A percentile compares a stretch with the other conserved stretches of the same genome.
phyloP scores from a whole-genome alignment of 148 eudicot species.

The Spergularia bocconei region DNA sequence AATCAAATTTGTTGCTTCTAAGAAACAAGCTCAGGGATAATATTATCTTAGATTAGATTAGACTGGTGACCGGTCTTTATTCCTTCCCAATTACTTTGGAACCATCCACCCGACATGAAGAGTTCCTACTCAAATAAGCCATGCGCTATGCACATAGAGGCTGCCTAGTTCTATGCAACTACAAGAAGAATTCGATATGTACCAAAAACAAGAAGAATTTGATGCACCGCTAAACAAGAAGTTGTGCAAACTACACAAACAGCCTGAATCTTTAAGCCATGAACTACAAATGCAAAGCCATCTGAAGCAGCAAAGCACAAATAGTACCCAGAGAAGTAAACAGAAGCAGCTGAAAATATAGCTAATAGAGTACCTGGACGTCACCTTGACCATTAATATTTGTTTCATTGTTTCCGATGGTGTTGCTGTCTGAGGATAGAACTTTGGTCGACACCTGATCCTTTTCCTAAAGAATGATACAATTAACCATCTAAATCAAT shows the following conservation, averaged over 20 bases:
- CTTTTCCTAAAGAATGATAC: conserved; percentile 31
- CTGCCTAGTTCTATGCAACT: not conserved
- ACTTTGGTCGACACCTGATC: conserved; percentile 32
- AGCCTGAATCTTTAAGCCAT: not conserved
- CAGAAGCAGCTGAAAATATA: not conserved
- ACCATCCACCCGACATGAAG: not conserved
- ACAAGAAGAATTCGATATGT: not conserved
- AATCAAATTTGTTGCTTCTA: too few species aligned
- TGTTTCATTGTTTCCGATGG: conserved; percentile 26
- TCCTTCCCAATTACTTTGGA: not conserved
- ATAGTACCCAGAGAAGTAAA: not conserved
- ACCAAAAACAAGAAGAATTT: not conserved
- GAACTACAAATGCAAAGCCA: not conserved
- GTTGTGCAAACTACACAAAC: not conserved
- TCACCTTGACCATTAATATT: conserved; percentile 37
- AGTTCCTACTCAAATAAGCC: not conserved
- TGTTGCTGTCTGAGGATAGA: conserved; percentile 34
- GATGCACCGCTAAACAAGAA: not conserved
- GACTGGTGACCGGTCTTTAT: too few species aligned
- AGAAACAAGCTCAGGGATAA: too few species aligned
- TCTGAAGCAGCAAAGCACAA: not conserved
- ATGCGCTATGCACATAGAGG: too few species aligned
- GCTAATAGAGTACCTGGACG: conserved; percentile 42
- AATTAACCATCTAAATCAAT: conserved; percentile 15
- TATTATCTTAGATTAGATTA: too few species aligned